Evolutionary conservation across 148 eudicot genomes (phyloP), one percentile per base, ranked within the genome.

Genomic region (Beta vulgaris): DNA sequence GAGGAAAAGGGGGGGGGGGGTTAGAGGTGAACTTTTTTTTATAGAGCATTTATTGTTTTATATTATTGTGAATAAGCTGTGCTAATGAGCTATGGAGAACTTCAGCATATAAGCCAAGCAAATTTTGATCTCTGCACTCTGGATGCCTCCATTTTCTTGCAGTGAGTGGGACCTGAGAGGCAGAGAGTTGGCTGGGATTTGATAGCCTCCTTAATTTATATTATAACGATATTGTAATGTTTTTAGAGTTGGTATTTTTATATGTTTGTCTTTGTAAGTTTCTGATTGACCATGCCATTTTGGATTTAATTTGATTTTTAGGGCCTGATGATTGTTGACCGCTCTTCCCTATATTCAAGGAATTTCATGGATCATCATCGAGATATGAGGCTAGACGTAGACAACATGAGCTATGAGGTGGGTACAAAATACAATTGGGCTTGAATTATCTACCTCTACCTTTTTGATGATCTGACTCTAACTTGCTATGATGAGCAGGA

Each of bases 311-410:
- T 46, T 61, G 31, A 29, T 69, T 73, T 73, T 79, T 85, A 93
- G 93, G 97, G 90, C 55, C 72, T 86, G 69, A 82, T 86, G 86
- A 82, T 86, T 71, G 81, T 73, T 75, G 92, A 87, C 44, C 92
- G 82, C 49, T 84, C 93, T 34, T 77, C 88, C 44, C 68, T 79
- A 37, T 82, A 86, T 43, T 79, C 94, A 19, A 85, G 92, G 79
- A 81, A 61, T 82, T 53, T 77, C 61, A 59, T 78, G 64, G 97
- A 91, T 83, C 92, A 91, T 75, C 93, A 93, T 69, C 85, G 90
- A 74, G 97, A 91, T 42, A 86, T 91, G 98, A 86, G 92, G 79
- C 89, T 93, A 39, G 98, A 93, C 74, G 79, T 91, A 35, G 98
- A 93, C 79, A 87, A 80, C 77, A 85, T 85, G 87, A 82, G 85